These are phyloP conservation scores for Pythium plurisporium DNA, from an alignment of 352 stramenopile genomes.

Conservation along the genomic window DNA sequence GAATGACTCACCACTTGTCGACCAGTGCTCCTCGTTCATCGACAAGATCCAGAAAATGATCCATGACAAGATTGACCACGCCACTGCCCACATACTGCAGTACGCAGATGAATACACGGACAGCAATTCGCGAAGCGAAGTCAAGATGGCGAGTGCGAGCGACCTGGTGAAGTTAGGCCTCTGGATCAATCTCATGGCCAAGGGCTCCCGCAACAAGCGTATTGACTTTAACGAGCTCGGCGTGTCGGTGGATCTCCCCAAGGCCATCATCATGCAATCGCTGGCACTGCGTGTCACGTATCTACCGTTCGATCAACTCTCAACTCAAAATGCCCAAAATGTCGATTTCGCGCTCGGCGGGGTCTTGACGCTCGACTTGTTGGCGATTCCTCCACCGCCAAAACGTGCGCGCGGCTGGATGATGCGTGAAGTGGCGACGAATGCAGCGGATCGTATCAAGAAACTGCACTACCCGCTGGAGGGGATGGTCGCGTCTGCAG, in stretches of 20 bases:
- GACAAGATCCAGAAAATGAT: constrained; percentile 51
- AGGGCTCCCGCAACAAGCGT: constrained; percentile 68
- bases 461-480: constrained; percentile 71
- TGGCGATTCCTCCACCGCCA: constrained; percentile 58
- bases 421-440: constrained; percentile 59
- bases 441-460: constrained; percentile 43
- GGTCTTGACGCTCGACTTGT: constrained; percentile 61
- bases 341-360: constrained; percentile 55
- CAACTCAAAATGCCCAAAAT: constrained; percentile 19
- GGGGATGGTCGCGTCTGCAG: constrained; percentile 62
- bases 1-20: constrained; percentile 37
- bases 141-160: constrained; percentile 53
- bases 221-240: constrained; percentile 71
- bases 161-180: constrained; percentile 51
- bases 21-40: constrained; percentile 43
- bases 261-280: constrained; percentile 75
- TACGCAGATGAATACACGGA: constrained; percentile 75
- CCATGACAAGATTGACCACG: constrained; percentile 59
- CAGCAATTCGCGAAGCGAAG: constrained; percentile 46
- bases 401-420: constrained; percentile 72
- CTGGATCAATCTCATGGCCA: constrained; percentile 73
- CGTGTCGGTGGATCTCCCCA: constrained; percentile 65
- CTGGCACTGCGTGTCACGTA: constrained; percentile 58
- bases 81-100: constrained; percentile 62
- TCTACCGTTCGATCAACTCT: constrained; percentile 57